phyloP scores from a whole-genome alignment of 768 basidiomycete genomes.

The Boletus tylopilopsis region DNA sequence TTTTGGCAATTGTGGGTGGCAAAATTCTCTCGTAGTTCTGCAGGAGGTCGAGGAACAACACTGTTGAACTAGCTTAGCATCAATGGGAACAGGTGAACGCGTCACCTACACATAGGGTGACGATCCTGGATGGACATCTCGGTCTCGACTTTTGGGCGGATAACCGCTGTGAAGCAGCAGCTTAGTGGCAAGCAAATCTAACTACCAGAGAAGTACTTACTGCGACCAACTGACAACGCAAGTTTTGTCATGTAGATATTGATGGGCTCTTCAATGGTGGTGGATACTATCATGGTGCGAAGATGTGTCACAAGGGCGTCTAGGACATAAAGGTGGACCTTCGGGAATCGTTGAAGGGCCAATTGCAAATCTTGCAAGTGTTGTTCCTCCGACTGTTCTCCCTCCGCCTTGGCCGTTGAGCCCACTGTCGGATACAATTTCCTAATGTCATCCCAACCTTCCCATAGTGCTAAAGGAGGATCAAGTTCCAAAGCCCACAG shows the following conservation, averaged over 20 bases:
- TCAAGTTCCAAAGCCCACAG: conserved; percentile 91
- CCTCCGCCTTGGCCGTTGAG: conserved; percentile 49
- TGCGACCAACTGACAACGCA: conserved; percentile 79
- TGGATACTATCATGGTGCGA: conserved; percentile 63
- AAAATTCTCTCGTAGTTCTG: conserved; percentile 70
- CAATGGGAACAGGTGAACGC: background rate
- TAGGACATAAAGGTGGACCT: conserved; percentile 76
- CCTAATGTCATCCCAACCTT: conserved; percentile 89
- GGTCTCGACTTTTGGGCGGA: conserved; percentile 79
- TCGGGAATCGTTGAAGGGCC: conserved; percentile 68
- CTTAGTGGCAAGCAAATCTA: background rate
- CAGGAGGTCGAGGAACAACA: conserved; percentile 82
- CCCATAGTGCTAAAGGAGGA: conserved; percentile 80
- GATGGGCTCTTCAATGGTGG: conserved; percentile 64
- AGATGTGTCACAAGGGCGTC: conserved; percentile 77
- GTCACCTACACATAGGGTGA: conserved; percentile 65
- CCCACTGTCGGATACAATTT: conserved; percentile 82
- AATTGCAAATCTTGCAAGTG: conserved; percentile 58
- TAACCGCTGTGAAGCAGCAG: conserved; percentile 48
- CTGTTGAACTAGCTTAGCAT: conserved; percentile 32
- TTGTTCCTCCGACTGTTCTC: conserved; percentile 51
- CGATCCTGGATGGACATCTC: conserved; percentile 89
- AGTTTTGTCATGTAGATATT: conserved; percentile 86
- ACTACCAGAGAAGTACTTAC: conserved; percentile 43
- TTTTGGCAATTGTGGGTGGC: conserved; percentile 77